Evolutionary conservation across 2,329 filamentous ascomycete genomes (phyloP).

Genomic region (Stylonectria norvegica): DNA sequence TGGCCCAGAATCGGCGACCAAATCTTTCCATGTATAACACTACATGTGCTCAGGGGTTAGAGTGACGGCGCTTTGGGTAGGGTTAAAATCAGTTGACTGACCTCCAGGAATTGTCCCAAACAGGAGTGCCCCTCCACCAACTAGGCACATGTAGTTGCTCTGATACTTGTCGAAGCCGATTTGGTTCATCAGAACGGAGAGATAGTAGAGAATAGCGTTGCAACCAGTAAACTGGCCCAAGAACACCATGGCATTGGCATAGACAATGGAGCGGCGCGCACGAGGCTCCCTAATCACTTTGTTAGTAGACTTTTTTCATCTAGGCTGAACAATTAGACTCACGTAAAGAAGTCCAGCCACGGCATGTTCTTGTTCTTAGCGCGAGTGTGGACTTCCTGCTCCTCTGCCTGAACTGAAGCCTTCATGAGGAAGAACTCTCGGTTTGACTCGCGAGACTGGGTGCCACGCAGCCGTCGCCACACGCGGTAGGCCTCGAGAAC

Average conservation of each 20-base stretch:
- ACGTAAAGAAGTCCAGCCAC: not conserved
- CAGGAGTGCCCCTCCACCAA: conserved; percentile 63
- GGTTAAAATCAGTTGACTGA: not conserved
- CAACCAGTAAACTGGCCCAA: conserved; percentile 67
- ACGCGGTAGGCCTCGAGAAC: not conserved
- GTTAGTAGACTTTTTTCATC: not conserved
- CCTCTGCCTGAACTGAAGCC: not conserved
- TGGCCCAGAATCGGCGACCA: conserved; percentile 69
- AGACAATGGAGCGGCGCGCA: conserved; percentile 58
- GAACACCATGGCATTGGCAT: conserved; percentile 65
- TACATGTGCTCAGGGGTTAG: too few species aligned
- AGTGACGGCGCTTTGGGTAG: not conserved
- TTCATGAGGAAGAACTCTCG: not conserved
- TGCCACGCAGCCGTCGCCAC: not conserved
- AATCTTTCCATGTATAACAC: conserved; percentile 67
- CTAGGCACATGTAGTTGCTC: conserved; percentile 68
- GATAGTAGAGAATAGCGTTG: conserved; percentile 68
- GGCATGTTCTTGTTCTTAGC: not conserved
- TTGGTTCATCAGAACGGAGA: conserved; percentile 61
- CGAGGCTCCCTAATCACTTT: conserved; percentile 45
- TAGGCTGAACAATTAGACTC: not conserved
- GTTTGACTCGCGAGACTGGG: not conserved
- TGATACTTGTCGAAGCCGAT: conserved; percentile 61
- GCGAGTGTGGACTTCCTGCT: not conserved
- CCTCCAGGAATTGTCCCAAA: conserved; percentile 64